Evolutionary conservation across 78 protist species (phyloP), one percentile per base, ranked within the genome.

Genomic region (Ministeria vibrans): DNA sequence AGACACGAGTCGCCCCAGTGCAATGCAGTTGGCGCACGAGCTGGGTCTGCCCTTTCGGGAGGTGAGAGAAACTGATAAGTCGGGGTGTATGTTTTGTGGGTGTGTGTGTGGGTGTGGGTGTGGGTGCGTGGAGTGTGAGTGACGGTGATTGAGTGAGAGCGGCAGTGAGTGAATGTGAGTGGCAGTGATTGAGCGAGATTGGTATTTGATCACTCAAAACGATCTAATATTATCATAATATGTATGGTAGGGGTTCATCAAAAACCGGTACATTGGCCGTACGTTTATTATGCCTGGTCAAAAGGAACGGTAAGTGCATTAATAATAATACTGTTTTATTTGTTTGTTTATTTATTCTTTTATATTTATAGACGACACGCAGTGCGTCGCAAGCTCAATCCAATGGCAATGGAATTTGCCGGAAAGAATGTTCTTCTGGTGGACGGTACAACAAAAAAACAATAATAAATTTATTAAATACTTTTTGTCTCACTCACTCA

Each of bases 241-340:
- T n/a, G n/a, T n/a, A n/a, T n/a, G n/a, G n/a, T n/a, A n/a, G 81
- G 87, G 87, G 20, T 83, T 83, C 82, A 76, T 83, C 38, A 83
- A 83, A 71, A 83, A 83, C 68, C 81, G 87, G 22, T 83, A 83
- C 59, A 42, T 83, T 32, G 87, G 81, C 20, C 81, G 87, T 32
- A 83, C 87, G 5, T 83, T 83, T 78, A 83, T 83, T 72, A 83
- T 83, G 87, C 87, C 87, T 25, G 82, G 73, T 27, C 87, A 83
- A 30, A 61, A 66, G 22, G 28, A 42, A 64, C 72, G 87, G 53
- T 36, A 55, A 7, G 78, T 72, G 55, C 55, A 15, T 15, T 49
- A 49, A 9, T 15, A 49, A 49, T 15, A 34, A 72, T 18, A 41
- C n/a, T 30, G 46, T 13, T 30, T 28, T 0, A 44, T 41, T 32